These are phyloP conservation scores for Alternaria postmessia DNA, from an alignment of 2,329 filamentous ascomycete genomes.

Conservation along the genomic window DNA sequence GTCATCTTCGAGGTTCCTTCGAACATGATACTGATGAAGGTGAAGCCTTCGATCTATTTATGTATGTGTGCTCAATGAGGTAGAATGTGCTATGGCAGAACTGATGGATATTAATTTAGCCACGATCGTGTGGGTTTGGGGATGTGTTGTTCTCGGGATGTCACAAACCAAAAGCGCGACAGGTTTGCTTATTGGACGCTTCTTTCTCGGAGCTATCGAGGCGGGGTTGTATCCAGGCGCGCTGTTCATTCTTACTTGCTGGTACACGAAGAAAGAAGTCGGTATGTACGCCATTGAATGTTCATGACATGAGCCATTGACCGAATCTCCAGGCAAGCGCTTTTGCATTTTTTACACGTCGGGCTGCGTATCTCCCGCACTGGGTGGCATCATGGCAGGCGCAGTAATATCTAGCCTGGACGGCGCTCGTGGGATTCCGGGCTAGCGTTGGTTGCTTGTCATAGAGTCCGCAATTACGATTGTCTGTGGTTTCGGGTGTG, in stretches of 20 bases:
- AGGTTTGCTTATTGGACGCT: neutral
- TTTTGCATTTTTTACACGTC: constrained; percentile 14
- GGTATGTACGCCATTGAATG: neutral
- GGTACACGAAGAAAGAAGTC: neutral
- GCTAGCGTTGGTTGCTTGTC: constrained; percentile 10
- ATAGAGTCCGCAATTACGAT: constrained; percentile 7
- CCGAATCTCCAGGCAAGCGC: constrained; percentile 8
- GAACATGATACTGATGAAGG: neutral
- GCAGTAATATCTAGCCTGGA: constrained; percentile 10
- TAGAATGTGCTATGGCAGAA: neutral
- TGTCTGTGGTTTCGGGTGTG: neutral
- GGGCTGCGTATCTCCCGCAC: constrained; percentile 8
- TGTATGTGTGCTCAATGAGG: neutral
- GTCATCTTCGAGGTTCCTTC: neutral
- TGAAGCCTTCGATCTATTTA: neutral
- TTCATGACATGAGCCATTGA: neutral
- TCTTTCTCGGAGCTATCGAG: neutral
- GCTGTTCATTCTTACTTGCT: neutral
- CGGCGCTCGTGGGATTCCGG: constrained; percentile 7
- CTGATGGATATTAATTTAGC: neutral
- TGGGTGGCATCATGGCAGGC: constrained; percentile 11
- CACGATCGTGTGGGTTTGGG: neutral
- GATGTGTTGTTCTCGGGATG: neutral
- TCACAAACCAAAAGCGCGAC: neutral
- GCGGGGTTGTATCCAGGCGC: neutral